Base-by-base conservation (phyloP, 2,329 filamentous ascomycete genomes). In the Xylariaceae sp. region DNA sequence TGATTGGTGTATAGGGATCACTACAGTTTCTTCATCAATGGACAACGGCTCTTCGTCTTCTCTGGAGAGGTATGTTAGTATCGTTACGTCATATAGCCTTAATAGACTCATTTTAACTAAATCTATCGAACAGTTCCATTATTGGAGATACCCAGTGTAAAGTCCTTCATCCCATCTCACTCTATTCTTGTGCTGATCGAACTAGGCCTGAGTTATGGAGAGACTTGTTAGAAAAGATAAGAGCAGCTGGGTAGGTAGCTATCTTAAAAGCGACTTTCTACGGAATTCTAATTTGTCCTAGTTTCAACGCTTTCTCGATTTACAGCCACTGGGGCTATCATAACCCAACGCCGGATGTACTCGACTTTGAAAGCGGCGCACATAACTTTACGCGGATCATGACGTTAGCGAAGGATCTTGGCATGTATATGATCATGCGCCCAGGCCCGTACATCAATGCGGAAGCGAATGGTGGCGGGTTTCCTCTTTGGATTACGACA, bases 381-480 rank as follows among this genome's bases (percentile, higher is more conserved):
- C 82, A 81, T 56, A 75, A 85, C 61, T 80, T 84, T 55, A 78
- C 77, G 3, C 71, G 73, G 7, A 75, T 85, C 41, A 77, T 82
- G 49, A 77, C 80, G 23, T 73, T 83, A 21, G 81, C 82, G 2
- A 77, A 82, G 59, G 74, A 81, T 40, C 70, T 83, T 20, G 82
- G 81, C 2, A 70, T 84, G 40, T 84, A 83, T 59, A 76, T 83
- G 40, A 78, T 85, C 23, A 77, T 80, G 1, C 75, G 84, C 0
- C 82, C 84, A 0, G 84, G 85, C 0, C 84, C 84, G 0, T 88
- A 88, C 54, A 79, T 85, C 54, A 88, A 88, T 59, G 85, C 84
- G 1, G 86, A 88, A 65, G 77, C 83, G 2, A 86, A 81, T 59
- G 83, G 80, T 1, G 85, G 86, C 29, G 85, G 85, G 0, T 83